Evolutionary conservation across 345 rosid species (phyloP), one percentile per base, ranked within the genome.

Genomic region (Rhizophora mangle): DNA sequence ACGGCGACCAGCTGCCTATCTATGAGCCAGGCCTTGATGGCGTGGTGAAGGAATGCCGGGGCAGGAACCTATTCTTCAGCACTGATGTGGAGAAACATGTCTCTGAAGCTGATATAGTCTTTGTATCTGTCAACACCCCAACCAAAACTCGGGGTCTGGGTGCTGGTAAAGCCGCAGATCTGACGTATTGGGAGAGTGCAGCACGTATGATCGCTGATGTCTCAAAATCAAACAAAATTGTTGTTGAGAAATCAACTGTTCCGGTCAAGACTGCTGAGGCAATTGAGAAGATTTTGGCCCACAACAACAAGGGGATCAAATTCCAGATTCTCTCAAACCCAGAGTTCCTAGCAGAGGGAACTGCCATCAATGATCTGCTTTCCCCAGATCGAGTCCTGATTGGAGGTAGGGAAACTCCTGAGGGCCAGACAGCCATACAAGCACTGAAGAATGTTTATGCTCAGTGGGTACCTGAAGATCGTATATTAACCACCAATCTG

Each of bases 131-230:
- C 68, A 91, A 91, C 80, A 92, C 97, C 61, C 97, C 97, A 0
- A 92, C 97, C 46, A 92, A 92, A 75, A 89, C 97, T 18, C 84
- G 82, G 32, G 97, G 97, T 70, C 90, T 92, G 47, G 97, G 97
- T 66, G 97, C 97, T 55, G 97, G 97, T 15, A 92, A 92, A 74
- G 97, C 97, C 69, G 97, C 97, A 8, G 97, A 91, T 72, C 88
- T 91, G 75, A 91, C 97, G 30, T 92, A 92, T 79, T 92, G 97
- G 97, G 97, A 92, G 82, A 92, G 97, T 60, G 97, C 97, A 2
- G 97, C 97, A 20, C 91, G 97, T 26, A 89, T 88, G 86, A 92
- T 92, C 26, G 97, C 97, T 0, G 97, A 92, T 72, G 97, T 92
- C 13, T 89, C 97, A 0, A 88, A 89, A 58, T 89, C 97, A 3